Base-by-base conservation (phyloP, 2,329 filamentous ascomycete genomes). In the Colletotrichum sp. region DNA sequence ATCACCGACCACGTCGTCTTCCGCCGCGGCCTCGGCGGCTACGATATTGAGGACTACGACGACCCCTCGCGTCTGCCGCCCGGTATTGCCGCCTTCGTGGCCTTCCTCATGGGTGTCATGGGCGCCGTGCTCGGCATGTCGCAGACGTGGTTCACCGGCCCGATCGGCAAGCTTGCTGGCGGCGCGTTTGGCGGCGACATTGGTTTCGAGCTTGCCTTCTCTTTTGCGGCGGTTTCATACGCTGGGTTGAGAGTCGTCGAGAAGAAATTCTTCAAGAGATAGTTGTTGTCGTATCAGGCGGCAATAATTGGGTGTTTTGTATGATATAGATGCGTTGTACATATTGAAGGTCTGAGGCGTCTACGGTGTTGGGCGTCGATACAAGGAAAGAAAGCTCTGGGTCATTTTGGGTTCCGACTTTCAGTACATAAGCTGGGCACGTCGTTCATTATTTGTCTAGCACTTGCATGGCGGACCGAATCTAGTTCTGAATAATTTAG, bases 51-150 rank as follows among this genome's bases (percentile, higher is more conserved):
- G 56, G 82, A 88, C 77, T 94, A 93, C 81, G 88, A 92, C 77
- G 85, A 90, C 70, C 88, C 89, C 0, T 80, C 84, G 1, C 89
- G 88, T 66, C 88, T 95, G 0, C 93, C 94, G 0, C 87, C 90
- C 0, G 91, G 93, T 12, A 87, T 93, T 65, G 93, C 93, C 0
- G 93, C 93, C 6, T 78, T 92, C 13, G 78, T 87, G 3, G 92
- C 93, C 1, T 95, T 95, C 82, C 86, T 86, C 79, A 89, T 90
- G 70, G 94, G 94, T 66, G 84, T 93, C 52, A 87, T 88, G 16
- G 94, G 94, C 16, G 93, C 94, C 79, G 88, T 94, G 4, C 85
- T 91, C 9, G 93, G 94, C 8, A 95, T 95, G 92, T 89, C 89
- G 21, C 93, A 95, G 83, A 83, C 87, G 0, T 95, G 93, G 93